These are phyloP conservation scores for Suillus tomentosus DNA, from an alignment of 768 basidiomycete species.

Conservation along the genomic window DNA sequence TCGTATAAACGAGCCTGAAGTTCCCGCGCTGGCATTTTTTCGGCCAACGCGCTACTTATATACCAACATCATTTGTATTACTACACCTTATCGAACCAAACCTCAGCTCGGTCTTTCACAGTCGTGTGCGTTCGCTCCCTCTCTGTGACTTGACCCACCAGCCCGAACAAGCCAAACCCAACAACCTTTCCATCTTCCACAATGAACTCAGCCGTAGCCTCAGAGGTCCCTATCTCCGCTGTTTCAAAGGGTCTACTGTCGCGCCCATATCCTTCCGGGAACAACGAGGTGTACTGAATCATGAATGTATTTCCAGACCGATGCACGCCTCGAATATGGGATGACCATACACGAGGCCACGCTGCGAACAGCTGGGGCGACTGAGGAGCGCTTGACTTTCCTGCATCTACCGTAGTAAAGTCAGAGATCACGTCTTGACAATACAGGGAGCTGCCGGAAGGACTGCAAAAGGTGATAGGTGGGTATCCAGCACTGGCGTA, in stretches of 20 bases:
- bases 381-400: slow-evolving; percentile 1
- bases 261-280: slow-evolving; percentile 40
- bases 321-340: slow-evolving; percentile 38
- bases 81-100: slow-evolving; percentile 32
- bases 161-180: slow-evolving; percentile 31
- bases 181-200: slow-evolving; percentile 28
- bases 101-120: slow-evolving; percentile 31
- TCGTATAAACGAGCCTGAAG: too few relatives aligned
- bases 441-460: slow-evolving; percentile 22
- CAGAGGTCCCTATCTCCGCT: slow-evolving; percentile 4
- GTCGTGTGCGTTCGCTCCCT: slow-evolving; percentile 21
- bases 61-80: background rate
- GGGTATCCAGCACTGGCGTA: slow-evolving; percentile 43
- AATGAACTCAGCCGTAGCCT: slow-evolving; percentile 24
- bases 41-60: too few relatives aligned
- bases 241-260: slow-evolving; percentile 37
- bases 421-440: slow-evolving; percentile 29
- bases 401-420: slow-evolving; percentile 31
- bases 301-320: slow-evolving; percentile 23
- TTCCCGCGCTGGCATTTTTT: too few relatives aligned
- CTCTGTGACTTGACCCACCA: slow-evolving; percentile 21
- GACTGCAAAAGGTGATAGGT: slow-evolving; percentile 38
- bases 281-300: slow-evolving; percentile 28
- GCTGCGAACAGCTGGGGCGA: slow-evolving; percentile 28
- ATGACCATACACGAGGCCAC: slow-evolving; percentile 38